Conservation (phyloP, 768 basidiomycete species). For the Sarcodon sp. region DNA sequence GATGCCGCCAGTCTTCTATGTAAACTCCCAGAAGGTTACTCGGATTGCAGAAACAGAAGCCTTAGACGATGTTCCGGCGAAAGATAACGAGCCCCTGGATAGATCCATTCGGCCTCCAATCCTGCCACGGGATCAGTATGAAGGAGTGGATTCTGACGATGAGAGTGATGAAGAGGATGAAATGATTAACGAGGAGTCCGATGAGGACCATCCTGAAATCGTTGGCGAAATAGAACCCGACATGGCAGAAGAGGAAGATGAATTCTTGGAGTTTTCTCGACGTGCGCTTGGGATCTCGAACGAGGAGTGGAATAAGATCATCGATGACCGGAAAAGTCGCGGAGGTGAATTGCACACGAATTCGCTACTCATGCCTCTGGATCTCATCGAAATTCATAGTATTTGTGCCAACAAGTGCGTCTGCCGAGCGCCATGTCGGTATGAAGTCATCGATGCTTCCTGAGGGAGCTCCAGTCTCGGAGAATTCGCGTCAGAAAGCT, state of each 20-base stretch:
- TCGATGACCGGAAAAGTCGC: slow-evolving; percentile 61
- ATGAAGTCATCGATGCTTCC: background rate
- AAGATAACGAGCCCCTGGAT: slow-evolving; percentile 9
- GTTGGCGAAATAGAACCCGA: slow-evolving; percentile 80
- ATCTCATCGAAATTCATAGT: slow-evolving; percentile 22
- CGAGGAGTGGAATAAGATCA: slow-evolving; percentile 81
- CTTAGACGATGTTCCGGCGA: slow-evolving; percentile 13
- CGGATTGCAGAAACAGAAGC: slow-evolving; percentile 31
- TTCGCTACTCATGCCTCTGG: background rate
- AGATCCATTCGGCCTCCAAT: slow-evolving; percentile 64
- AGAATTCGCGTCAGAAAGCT: slow-evolving; percentile 6
- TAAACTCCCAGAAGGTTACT: slow-evolving; percentile 56
- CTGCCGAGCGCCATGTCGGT: slow-evolving; percentile 2
- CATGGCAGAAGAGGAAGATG: slow-evolving; percentile 88
- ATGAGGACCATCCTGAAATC: slow-evolving; percentile 74
- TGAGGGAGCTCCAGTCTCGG: background rate
- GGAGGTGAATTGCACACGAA: slow-evolving; percentile 43
- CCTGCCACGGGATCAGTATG: slow-evolving; percentile 72
- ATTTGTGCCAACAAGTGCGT: slow-evolving; percentile 36
- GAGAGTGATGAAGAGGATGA: slow-evolving; percentile 59
- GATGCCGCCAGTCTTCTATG: slow-evolving; percentile 63
- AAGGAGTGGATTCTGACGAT: slow-evolving; percentile 90
- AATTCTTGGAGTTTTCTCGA: slow-evolving; percentile 90
- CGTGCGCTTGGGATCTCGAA: slow-evolving; percentile 83
- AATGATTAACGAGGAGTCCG: slow-evolving; percentile 43